phyloP scores from a whole-genome alignment of 164 flowering plant genomes.

The Vitis rotundifolia region DNA sequence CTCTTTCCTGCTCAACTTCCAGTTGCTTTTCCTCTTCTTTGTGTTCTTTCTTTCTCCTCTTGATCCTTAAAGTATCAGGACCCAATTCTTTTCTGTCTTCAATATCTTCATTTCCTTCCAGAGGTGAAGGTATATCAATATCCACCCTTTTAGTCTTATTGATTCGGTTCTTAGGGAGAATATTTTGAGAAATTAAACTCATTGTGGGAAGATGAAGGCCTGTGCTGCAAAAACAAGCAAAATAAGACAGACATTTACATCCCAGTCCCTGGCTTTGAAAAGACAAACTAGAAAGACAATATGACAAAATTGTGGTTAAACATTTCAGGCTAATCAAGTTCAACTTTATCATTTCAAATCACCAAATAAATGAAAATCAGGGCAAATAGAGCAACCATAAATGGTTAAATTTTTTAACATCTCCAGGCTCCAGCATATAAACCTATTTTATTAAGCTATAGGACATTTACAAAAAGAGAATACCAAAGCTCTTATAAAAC shows the following conservation, averaged over 20 bases:
- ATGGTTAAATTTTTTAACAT: too few species aligned
- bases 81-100: constrained; percentile 16
- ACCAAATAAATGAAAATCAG: too few species aligned
- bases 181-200: constrained; percentile 72
- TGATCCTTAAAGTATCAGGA: constrained; percentile 15
- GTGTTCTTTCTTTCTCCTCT: constrained; percentile 50
- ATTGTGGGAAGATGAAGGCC: constrained; percentile 13
- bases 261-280: too few species aligned
- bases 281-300: too few species aligned
- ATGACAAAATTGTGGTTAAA: too few species aligned
- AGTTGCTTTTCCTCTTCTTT: constrained; percentile 23
- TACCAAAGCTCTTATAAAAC: too few species aligned
- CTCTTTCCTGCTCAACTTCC: constrained; percentile 39
- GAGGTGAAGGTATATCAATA: constrained; percentile 19
- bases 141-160: constrained; percentile 30
- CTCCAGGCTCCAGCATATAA: too few species aligned
- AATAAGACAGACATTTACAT: background rate
- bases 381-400: too few species aligned
- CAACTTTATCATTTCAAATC: too few species aligned
- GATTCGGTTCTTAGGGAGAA: constrained; percentile 15
- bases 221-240: constrained; percentile 6
- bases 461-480: too few species aligned
- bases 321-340: too few species aligned
- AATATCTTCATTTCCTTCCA: constrained; percentile 23
- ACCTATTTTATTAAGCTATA: too few species aligned